A percentile compares a stretch with the other conserved stretches of the same genome.
Conservation (phyloP, 2,329 filamentous ascomycete species). For the Coniochaeta sp. region DNA sequence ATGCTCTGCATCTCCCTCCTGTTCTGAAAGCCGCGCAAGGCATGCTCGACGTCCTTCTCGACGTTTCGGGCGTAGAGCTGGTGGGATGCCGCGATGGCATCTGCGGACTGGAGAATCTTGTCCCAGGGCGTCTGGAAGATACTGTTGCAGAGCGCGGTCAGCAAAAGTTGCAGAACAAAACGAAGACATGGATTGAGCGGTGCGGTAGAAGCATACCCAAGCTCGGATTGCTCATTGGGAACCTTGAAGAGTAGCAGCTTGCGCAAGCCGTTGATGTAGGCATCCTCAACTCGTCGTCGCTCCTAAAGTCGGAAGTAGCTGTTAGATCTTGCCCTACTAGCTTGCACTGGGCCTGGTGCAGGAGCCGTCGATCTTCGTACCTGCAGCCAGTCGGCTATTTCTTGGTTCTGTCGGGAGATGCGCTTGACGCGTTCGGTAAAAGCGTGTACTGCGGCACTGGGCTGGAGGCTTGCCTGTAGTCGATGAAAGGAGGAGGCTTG, state of each 20-base stretch:
- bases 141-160: slow-evolving; percentile 35
- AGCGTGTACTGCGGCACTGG: slow-evolving; percentile 70
- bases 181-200: background rate
- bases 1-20: slow-evolving; percentile 76
- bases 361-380: slow-evolving; percentile 40
- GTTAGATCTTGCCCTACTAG: slow-evolving; percentile 2
- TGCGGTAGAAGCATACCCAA: slow-evolving; percentile 60
- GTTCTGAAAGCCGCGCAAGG: slow-evolving; percentile 67
- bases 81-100: slow-evolving; percentile 77
- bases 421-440: slow-evolving; percentile 83
- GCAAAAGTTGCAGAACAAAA: slow-evolving; percentile 4
- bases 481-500: background rate
- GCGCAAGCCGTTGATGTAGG: slow-evolving; percentile 74
- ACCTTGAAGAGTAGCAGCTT: slow-evolving; percentile 71
- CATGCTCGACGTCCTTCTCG: slow-evolving; percentile 79
- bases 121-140: slow-evolving; percentile 89
- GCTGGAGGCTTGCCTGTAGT: slow-evolving; percentile 67
- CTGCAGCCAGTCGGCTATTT: slow-evolving; percentile 96
- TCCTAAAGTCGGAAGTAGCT: slow-evolving; percentile 50
- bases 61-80: slow-evolving; percentile 72
- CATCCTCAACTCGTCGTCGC: slow-evolving; percentile 83
- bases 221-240: slow-evolving; percentile 68
- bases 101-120: slow-evolving; percentile 72
- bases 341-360: background rate
- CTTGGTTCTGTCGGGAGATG: slow-evolving; percentile 76